Evolutionary conservation across 768 basidiomycete genomes (phyloP), one percentile per base, ranked within the genome.

Genomic region (Chalciporus pseudorubinellus): DNA sequence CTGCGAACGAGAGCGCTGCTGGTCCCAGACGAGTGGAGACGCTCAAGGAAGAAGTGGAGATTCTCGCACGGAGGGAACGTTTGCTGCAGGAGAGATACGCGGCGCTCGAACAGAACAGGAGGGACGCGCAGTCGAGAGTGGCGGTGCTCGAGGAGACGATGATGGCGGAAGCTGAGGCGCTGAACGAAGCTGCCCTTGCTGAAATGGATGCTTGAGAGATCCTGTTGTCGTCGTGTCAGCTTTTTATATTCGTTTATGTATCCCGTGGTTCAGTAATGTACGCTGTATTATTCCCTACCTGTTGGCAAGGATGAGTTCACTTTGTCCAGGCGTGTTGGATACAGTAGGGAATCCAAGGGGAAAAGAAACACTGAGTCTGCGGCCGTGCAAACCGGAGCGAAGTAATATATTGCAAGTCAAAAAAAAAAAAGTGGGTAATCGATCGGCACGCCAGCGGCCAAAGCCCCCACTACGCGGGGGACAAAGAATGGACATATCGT

Each of bases 21-120:
- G 92, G 88, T 3, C 94, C 95, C 10, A 78, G 83, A 48, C 73
- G 95, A 39, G 77, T 93, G 45, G 84, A 83, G 43, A 73, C 77
- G n/a, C 77, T 97, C 58, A 83, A 83, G 66, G 92, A 92, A 60
- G 95, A 98, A 66, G 95, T 98, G 20, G 86, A 88, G 33, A 75
- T 72, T 55, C 76, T 98, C 24, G 87, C 91, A 66, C 72, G 77
- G 52, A 76, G 89, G 58, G 97, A 98, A 71, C 73, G 77, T 48
- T 70, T 81, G 59, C 72, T 97, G 58, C 97, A 99, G 71, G 79
- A 79, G 58, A 74, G 83, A 44, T 97, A 95, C 69, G 83, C 81
- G n/a, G 94, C 94, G 59, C 68, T 98, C 55, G 83, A 86, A 50
- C 72, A 75, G 51, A 87, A 93, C 70, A 75, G 82, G 59, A 71